Conservation (phyloP, 1,139 yeast species). For the Debaryomyces fabryi region DNA sequence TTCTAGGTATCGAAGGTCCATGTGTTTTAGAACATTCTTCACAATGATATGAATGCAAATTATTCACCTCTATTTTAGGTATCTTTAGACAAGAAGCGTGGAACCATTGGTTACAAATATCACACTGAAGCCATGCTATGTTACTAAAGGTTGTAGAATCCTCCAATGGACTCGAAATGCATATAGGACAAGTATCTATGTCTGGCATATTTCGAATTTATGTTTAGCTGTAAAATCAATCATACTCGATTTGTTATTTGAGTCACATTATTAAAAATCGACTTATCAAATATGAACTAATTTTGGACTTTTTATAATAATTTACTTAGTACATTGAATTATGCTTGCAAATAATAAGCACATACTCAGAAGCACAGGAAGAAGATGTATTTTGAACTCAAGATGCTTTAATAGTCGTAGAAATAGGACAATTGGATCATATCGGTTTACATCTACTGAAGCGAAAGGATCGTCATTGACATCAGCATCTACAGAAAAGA, state of each 20-base stretch:
- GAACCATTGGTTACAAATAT: conserved; percentile 61
- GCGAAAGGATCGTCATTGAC: neutral
- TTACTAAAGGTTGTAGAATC: conserved; percentile 8
- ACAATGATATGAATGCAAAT: conserved; percentile 61
- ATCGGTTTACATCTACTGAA: neutral
- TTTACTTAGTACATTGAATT: neutral
- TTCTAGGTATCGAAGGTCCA: conserved; percentile 57
- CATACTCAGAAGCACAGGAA: neutral
- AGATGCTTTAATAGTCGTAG: neutral
- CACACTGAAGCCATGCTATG: conserved; percentile 63
- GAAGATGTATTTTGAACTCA: neutral
- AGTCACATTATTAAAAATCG: conserved; percentile 2
- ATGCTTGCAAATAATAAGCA: neutral
- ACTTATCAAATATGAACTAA: neutral
- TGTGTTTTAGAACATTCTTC: conserved; percentile 40
- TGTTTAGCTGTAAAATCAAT: neutral
- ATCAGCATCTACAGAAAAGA: neutral
- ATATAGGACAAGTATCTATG: conserved; percentile 23
- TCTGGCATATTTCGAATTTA: conserved; percentile 7
- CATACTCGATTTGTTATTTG: conserved; percentile 1
- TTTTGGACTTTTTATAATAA: neutral
- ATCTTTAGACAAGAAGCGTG: conserved; percentile 56
- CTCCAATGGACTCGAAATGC: conserved; percentile 17
- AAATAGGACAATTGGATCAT: neutral
- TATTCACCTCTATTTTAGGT: conserved; percentile 35